Evolutionary conservation across 2,329 filamentous ascomycete species (phyloP).

Genomic region (Monosporascus sp.): DNA sequence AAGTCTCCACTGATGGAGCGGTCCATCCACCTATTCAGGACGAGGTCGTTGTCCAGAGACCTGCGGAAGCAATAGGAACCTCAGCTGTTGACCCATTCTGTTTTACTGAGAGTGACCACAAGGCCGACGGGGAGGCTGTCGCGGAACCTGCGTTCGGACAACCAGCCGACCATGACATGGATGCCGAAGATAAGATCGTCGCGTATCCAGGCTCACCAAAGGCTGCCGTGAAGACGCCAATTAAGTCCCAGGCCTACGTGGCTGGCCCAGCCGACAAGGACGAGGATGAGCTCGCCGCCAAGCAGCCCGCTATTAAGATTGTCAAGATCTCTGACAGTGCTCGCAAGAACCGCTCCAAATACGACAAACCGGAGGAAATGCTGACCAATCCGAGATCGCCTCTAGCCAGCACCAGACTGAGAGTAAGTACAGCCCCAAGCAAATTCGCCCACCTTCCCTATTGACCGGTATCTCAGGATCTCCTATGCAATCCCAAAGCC

Average conservation of each 20-base stretch:
- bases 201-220: background rate
- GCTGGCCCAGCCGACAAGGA: slow-evolving; percentile 2
- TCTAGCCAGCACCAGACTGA: slow-evolving; percentile 27
- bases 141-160: no score
- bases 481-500: slow-evolving; percentile 31
- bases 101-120: background rate
- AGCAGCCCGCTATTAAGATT: slow-evolving; percentile 17
- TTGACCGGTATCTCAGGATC: slow-evolving; percentile 18
- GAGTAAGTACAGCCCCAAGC: slow-evolving; percentile 20
- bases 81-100: background rate
- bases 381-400: slow-evolving; percentile 31
- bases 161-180: no score
- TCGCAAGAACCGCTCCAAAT: slow-evolving; percentile 21
- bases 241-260: slow-evolving; percentile 10
- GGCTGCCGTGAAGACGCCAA: slow-evolving; percentile 3
- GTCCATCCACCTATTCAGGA: slow-evolving; percentile 1
- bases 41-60: slow-evolving; percentile 6
- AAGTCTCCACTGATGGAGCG: background rate
- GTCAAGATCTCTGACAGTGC: slow-evolving; percentile 23
- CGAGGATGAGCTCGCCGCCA: slow-evolving; percentile 10
- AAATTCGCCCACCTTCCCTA: background rate
- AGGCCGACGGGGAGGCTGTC: background rate
- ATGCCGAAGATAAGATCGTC: background rate
- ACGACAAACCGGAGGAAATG: slow-evolving; percentile 27
- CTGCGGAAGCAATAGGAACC: background rate